Percentiles rank a stretch among this genome's conserved stretches.
Conservation (phyloP, 768 basidiomycete species). For the Russula ochroleuca region DNA sequence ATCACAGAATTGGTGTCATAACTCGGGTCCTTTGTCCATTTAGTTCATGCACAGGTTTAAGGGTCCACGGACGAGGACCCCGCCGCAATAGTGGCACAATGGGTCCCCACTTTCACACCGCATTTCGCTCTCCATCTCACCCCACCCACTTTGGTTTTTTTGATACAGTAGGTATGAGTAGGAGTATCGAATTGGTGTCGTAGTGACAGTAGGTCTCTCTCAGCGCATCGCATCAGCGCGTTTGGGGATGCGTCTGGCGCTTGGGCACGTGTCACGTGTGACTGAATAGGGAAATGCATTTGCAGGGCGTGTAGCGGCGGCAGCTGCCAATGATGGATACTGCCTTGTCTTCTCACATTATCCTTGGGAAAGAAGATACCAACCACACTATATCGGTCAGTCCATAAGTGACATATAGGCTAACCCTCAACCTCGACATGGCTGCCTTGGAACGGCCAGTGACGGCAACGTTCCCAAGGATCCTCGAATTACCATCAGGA, state of each 20-base stretch:
- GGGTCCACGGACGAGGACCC: too few relatives aligned
- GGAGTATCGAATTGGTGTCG: not conserved
- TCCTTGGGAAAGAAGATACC: not conserved
- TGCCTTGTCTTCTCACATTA: too few relatives aligned
- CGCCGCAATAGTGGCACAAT: too few relatives aligned
- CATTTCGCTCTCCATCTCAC: not conserved
- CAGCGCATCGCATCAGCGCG: not conserved
- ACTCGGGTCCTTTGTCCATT: not conserved
- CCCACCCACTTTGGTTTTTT: not conserved
- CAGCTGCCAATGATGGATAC: not conserved
- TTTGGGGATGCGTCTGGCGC: too few relatives aligned
- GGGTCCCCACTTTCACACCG: not conserved
- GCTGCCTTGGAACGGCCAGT: conserved; percentile 9
- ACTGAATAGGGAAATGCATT: not conserved
- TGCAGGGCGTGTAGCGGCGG: not conserved
- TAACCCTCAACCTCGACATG: not conserved
- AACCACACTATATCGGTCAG: not conserved
- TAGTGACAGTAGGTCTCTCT: not conserved
- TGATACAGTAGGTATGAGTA: not conserved
- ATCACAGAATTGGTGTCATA: not conserved
- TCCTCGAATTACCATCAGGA: conserved; percentile 23
- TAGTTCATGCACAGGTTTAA: not conserved
- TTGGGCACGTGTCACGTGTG: not conserved
- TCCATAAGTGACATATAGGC: not conserved
- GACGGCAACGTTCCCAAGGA: conserved; percentile 12